phyloP scores from a whole-genome alignment of 768 basidiomycete species.

The Collybia sp. region DNA sequence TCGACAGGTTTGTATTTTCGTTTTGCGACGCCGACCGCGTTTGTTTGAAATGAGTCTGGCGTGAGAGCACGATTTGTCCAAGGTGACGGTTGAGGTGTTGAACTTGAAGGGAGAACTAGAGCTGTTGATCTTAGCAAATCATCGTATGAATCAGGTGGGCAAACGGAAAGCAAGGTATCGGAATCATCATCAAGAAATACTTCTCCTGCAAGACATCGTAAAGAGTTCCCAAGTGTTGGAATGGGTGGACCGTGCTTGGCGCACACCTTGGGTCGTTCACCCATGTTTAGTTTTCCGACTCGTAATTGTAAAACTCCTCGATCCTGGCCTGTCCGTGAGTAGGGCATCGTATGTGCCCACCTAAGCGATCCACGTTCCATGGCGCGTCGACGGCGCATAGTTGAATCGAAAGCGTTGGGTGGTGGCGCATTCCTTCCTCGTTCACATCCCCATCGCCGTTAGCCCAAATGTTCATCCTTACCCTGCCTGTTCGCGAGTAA shows the following conservation, averaged over 20 bases:
- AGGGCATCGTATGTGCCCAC: no score
- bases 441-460: conserved; percentile 4
- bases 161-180: conserved; percentile 4
- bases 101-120: background rate
- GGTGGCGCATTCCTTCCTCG: background rate
- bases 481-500: conserved; percentile 6
- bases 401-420: conserved; percentile 5
- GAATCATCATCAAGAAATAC: conserved; percentile 1
- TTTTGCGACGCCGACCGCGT: background rate
- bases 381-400: conserved; percentile 2
- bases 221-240: conserved; percentile 9
- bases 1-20: conserved; percentile 18
- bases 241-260: conserved; percentile 2
- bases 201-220: conserved; percentile 6
- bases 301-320: background rate
- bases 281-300: conserved; percentile 9
- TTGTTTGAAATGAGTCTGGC: background rate
- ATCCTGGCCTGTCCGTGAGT: background rate
- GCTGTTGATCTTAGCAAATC: conserved; percentile 1
- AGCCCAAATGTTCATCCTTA: conserved; percentile 13
- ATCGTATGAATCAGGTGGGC: conserved; percentile 10
- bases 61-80: conserved; percentile 8
- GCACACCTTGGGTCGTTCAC: conserved; percentile 2
- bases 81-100: conserved; percentile 1
- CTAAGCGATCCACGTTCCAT: background rate